Conservation (phyloP, 257 asterid species). For the Parsonsia alboflavescens region DNA sequence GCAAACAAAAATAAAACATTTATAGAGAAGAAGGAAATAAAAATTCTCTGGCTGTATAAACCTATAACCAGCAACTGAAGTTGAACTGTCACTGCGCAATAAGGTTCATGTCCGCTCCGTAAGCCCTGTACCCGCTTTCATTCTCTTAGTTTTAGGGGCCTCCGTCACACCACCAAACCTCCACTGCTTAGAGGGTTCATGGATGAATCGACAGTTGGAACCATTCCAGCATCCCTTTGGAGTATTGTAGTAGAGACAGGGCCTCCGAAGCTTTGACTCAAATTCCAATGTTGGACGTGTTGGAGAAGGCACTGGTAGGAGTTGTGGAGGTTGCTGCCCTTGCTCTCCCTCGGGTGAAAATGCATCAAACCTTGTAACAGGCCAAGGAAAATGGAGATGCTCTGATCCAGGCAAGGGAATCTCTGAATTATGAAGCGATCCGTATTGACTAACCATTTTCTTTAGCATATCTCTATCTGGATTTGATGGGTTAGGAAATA, state of each 20-base stretch:
- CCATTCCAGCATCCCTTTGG: constrained; percentile 38
- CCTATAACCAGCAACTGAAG: background rate
- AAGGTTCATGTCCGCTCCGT: background rate
- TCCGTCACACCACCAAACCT: constrained; percentile 18
- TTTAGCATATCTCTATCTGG: constrained; percentile 14
- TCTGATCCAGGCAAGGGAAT: constrained; percentile 7
- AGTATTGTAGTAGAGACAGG: constrained; percentile 23
- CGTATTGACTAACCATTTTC: constrained; percentile 10
- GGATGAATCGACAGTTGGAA: constrained; percentile 27
- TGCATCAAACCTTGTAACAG: background rate
- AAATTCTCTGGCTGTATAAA: background rate
- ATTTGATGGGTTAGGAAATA: constrained; percentile 12
- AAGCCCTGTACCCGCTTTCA: constrained; percentile 14
- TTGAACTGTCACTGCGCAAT: background rate
- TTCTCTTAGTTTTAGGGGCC: constrained; percentile 26
- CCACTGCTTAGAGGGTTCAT: constrained; percentile 17
- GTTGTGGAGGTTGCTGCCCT: background rate
- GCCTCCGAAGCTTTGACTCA: constrained; percentile 13
- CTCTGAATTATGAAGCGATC: constrained; percentile 11
- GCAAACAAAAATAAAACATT: background rate
- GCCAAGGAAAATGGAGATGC: constrained; percentile 7
- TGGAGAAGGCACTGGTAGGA: constrained; percentile 9
- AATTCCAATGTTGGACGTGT: background rate
- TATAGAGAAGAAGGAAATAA: background rate
- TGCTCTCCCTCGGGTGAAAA: background rate